Percentiles rank a stretch among this genome's conserved stretches.
Conservation (phyloP, 768 basidiomycete genomes). For the Clitopilus hobsonii region DNA sequence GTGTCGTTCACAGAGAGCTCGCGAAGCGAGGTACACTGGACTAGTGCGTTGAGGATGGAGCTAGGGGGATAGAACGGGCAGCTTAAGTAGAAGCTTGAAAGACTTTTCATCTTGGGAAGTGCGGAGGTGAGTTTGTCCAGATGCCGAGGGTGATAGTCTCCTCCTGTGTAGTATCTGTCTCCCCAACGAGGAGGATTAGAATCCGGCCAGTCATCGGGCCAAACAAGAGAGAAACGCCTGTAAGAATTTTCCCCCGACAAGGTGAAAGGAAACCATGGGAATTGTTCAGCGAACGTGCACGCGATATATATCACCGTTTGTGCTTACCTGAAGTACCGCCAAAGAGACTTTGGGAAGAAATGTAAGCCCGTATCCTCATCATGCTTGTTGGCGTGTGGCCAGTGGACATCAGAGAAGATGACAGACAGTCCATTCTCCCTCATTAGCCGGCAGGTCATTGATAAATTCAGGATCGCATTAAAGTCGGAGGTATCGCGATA, state of each 20-base stretch:
- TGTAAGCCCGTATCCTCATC: conserved; percentile 28
- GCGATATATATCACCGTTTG: neutral
- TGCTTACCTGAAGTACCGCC: conserved; percentile 33
- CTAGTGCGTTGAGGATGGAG: conserved; percentile 28
- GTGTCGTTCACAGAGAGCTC: conserved; percentile 35
- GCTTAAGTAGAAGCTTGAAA: conserved; percentile 29
- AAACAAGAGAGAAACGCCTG: conserved; percentile 32
- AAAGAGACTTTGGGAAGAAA: conserved; percentile 34
- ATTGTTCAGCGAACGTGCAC: neutral
- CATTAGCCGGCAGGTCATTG: conserved; percentile 20
- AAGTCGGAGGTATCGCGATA: conserved; percentile 9
- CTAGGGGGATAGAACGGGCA: conserved; percentile 37
- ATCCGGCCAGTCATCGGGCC: conserved; percentile 43
- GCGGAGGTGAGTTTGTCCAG: conserved; percentile 31
- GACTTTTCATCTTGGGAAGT: conserved; percentile 29
- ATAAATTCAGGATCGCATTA: conserved; percentile 19
- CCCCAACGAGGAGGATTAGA: conserved; percentile 34
- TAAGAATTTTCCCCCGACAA: neutral
- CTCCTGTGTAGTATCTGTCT: conserved; percentile 26
- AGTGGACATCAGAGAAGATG: conserved; percentile 30
- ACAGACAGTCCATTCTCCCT: conserved; percentile 22
- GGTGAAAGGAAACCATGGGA: neutral
- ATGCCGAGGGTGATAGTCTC: conserved; percentile 29
- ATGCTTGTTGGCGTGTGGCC: conserved; percentile 35
- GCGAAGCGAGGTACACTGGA: conserved; percentile 27